Base-by-base conservation (phyloP, 2,329 filamentous ascomycete species). In the Fusarium duplospermum region DNA sequence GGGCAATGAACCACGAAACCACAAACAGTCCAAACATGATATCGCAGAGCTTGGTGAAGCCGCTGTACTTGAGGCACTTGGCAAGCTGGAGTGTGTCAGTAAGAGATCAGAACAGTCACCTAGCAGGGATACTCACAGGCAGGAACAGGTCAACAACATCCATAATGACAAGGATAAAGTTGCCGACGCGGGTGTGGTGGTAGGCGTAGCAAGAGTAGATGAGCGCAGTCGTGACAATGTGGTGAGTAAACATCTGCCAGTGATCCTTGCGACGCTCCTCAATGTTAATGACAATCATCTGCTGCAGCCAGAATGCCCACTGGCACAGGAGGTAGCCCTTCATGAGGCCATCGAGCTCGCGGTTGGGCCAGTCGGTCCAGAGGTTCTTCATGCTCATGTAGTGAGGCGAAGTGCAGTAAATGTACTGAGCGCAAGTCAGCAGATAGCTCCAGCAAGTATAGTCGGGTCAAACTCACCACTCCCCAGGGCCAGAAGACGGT, bases 251-350 rank as follows among this genome's bases (percentile, higher is more conserved):
- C 96, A 98, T 98, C 83, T 98, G 96, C 86, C 91, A 93, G 83
- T 98, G 93, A 79, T 99, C 96, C 85, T 98, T 98, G 79, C 96
- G 90, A 75, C 93, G 91, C 84, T 97, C 94, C 84, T 99, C 96
- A 69, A 98, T 95, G 83, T 98, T 93, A 81, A 98, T 94, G 67
- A 98, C 94, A 35, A 98, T 87, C 74, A 98, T 93, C 84, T 98
- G 95, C 84, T 98, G 96, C 57, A 98, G 83, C 93, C 94, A 98
- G 83, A 98, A 98, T 27, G 93, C 92, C 84, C 95, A 93, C 82
- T 98, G 95, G 16, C 92, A 92, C 35, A 99, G 88, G 79, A 97
- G 94, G 83, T 99, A 99, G 82, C 90, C 91, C 86, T 98, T 98
- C 84, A 93, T 90, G 14, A 94, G 82, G 10, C 92, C 91, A 18